These are phyloP conservation scores for Magnolia kwangsiensis DNA, from an alignment of 164 flowering plant species.

Conservation along the genomic window DNA sequence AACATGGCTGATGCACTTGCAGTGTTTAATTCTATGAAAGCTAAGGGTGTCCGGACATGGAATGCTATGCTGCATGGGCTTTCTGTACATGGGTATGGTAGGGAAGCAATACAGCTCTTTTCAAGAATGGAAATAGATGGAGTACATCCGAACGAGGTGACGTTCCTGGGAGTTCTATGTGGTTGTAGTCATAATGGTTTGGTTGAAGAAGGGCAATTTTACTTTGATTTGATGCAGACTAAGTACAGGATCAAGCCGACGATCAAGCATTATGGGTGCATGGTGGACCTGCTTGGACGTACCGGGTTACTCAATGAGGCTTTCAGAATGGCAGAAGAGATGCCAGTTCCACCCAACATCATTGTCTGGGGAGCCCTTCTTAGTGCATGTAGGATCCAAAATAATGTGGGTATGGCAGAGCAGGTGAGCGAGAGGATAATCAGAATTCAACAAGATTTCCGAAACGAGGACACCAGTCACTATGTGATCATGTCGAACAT, in stretches of 20 bases:
- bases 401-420: constrained; percentile 16
- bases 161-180: constrained; percentile 9
- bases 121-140: constrained; percentile 13
- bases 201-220: constrained; percentile 2
- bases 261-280: constrained; percentile 18
- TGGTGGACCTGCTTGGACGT: constrained; percentile 18
- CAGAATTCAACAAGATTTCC: constrained; percentile 11
- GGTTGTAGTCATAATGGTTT: constrained; percentile 15
- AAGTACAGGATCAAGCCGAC: constrained; percentile 9
- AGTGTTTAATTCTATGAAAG: constrained; percentile 12
- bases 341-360: constrained; percentile 13
- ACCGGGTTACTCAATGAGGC: constrained; percentile 11
- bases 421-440: constrained; percentile 10
- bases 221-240: constrained; percentile 10
- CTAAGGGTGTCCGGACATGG: constrained; percentile 16
- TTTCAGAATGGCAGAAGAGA: not conserved
- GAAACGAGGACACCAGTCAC: constrained; percentile 13
- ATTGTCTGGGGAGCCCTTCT: constrained; percentile 13
- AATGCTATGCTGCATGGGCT: constrained; percentile 23
- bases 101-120: constrained; percentile 10
- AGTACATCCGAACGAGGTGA: constrained; percentile 12
- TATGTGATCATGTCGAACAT: constrained; percentile 20
- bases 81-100: constrained; percentile 17
- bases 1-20: constrained; percentile 14
- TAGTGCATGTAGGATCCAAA: constrained; percentile 17